Evolutionary conservation across 2,329 filamentous ascomycete species (phyloP).

Genomic region (Raffaelea arxii): DNA sequence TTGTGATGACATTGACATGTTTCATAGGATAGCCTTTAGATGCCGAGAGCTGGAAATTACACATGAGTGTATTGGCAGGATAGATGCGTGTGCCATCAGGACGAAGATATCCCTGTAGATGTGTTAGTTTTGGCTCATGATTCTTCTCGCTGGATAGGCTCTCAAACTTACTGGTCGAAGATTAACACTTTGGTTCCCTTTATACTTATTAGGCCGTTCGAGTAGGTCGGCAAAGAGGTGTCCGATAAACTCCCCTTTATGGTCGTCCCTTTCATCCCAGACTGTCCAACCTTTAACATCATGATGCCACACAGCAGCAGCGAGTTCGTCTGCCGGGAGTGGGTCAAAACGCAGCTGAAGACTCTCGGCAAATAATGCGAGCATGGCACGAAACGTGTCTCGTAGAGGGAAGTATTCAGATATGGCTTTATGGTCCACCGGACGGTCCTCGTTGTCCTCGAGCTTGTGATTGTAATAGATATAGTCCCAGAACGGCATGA

Average conservation of each 20-base stretch:
- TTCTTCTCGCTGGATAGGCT: neutral
- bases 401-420: neutral
- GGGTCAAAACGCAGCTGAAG: neutral
- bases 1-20: neutral
- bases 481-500: too few species aligned
- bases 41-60: neutral
- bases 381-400: neutral
- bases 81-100: neutral
- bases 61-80: neutral
- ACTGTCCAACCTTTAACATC: neutral
- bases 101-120: neutral
- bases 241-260: neutral
- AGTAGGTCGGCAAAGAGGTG: neutral
- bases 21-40: neutral
- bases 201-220: neutral
- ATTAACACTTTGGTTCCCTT: neutral
- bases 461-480: too few species aligned
- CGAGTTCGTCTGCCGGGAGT: neutral
- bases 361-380: neutral
- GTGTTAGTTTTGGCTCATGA: neutral
- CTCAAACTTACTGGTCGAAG: neutral
- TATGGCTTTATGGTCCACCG: neutral
- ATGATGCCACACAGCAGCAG: neutral
- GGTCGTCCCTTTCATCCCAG: neutral
- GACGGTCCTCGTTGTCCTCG: too few species aligned